A percentile compares a stretch with the other conserved stretches of the same genome.
These are phyloP conservation scores for Nicotiana sylvestris DNA, from an alignment of 257 asterid species.

Conservation along the genomic window DNA sequence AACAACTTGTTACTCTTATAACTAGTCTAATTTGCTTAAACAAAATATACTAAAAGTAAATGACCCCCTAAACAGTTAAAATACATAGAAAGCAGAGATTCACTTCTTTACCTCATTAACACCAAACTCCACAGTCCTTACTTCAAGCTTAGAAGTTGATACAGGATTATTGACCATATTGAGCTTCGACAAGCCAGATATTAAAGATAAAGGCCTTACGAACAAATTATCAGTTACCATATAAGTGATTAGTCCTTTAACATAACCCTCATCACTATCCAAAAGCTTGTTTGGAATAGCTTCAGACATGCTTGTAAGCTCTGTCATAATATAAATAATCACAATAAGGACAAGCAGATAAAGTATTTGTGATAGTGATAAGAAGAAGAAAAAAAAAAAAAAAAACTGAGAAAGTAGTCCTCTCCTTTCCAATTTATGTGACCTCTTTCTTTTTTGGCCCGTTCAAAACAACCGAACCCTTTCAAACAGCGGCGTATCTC, in stretches of 20 bases:
- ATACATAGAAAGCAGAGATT: not conserved
- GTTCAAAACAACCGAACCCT: accelerated
- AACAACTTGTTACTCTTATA: not conserved
- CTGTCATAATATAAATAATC: not conserved
- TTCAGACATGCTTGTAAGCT: not conserved
- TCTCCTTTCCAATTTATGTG: too few relatives aligned
- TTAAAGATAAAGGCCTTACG: not conserved
- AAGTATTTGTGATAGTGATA: not conserved
- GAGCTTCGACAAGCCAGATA: not conserved
- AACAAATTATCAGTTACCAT: constrained; percentile 2
- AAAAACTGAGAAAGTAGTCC: not conserved
- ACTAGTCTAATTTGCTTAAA: not conserved
- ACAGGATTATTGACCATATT: not conserved
- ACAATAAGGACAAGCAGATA: too few relatives aligned
- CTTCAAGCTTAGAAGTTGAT: not conserved
- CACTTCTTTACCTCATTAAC: not conserved
- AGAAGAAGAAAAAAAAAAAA: too few relatives aligned
- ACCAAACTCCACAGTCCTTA: not conserved
- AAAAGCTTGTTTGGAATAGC: not conserved
- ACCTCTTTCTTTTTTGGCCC: too few relatives aligned
- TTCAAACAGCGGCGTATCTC: too few relatives aligned
- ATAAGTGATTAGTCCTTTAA: not conserved
- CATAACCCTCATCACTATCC: not conserved
- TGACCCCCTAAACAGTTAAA: not conserved
- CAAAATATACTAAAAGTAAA: not conserved